Base-by-base conservation (phyloP, 1,284 basidiomycete species). In the Termitomyces sp. region DNA sequence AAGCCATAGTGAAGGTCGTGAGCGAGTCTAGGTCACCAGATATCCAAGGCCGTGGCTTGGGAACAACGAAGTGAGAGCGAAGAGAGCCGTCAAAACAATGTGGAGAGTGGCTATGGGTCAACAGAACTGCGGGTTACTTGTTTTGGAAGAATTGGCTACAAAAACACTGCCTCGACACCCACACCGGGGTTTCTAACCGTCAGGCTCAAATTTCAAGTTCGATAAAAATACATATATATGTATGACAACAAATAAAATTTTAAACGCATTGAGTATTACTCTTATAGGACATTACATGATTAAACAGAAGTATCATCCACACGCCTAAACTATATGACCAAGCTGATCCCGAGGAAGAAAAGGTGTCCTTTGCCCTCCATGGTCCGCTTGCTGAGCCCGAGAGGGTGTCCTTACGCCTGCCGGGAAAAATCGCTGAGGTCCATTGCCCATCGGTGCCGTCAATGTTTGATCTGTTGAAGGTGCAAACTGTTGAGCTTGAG, bases 311-410 rank as follows among this genome's bases (percentile, higher is more conserved):
- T n/a, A 28, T 10, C 19, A 48, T 48, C 24, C 17, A 17, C n/a
- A 26, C 28, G 34, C 17, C 47, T 24, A 21, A 38, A 38, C 43
- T 56, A 60, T 10, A 30, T 52, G 53, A 21, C 61, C 56, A 26
- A 21, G 30, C 31, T 58, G 58, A 42, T 56, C 55, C 39, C 66
- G 63, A 52, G 77, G 72, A 42, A 77, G 62, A 63, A 83, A 83
- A 50, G 79, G 76, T 56, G 69, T 68, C 59, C 81, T 71, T 55
- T 82, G 80, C 39, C 70, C 71, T 55, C 69, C 67, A 28, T 39
- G 44, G 17, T 58, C 55, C 24, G 50, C 43, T 54, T 58, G 58
- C 41, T 52, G 61, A 48, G 64, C 59, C 46, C 71, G 66, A 54
- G 68, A 69, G 47, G 66, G 60, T 34, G 59, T 65, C 60, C 69